Evolutionary conservation across 2,329 filamentous ascomycete species (phyloP).

Genomic region (Ceratocystis smalleyi): DNA sequence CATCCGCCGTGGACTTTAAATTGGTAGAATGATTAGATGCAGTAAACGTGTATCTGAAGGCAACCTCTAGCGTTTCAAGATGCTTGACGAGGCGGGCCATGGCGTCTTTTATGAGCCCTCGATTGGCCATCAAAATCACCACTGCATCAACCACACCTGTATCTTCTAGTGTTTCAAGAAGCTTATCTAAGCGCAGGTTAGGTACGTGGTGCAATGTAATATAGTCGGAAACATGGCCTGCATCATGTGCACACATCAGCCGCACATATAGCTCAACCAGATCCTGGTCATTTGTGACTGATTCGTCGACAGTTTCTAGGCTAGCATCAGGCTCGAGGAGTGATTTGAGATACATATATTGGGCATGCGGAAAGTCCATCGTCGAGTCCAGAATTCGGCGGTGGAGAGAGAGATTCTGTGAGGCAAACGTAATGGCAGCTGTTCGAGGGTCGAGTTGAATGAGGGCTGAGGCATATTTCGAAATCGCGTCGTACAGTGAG

Average conservation of each 20-base stretch:
- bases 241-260: slow-evolving; percentile 77
- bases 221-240: slow-evolving; percentile 71
- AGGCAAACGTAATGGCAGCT: slow-evolving; percentile 51
- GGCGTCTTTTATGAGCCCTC: slow-evolving; percentile 67
- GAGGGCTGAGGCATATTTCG: slow-evolving; percentile 48
- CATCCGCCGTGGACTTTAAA: slow-evolving; percentile 50
- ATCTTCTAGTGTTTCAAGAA: slow-evolving; percentile 77
- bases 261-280: slow-evolving; percentile 76
- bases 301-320: slow-evolving; percentile 12
- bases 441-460: slow-evolving; percentile 49
- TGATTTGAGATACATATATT: slow-evolving; percentile 61
- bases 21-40: slow-evolving; percentile 38
- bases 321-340: slow-evolving; percentile 48
- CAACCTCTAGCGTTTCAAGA: slow-evolving; percentile 61
- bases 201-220: slow-evolving; percentile 60
- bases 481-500: slow-evolving; percentile 53
- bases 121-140: slow-evolving; percentile 75
- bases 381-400: slow-evolving; percentile 42
- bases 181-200: slow-evolving; percentile 60
- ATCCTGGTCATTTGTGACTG: slow-evolving; percentile 32
- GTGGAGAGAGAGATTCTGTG: slow-evolving; percentile 49
- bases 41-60: slow-evolving; percentile 58
- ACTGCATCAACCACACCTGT: slow-evolving; percentile 85
- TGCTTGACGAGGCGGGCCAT: slow-evolving; percentile 78
- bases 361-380: slow-evolving; percentile 43